phyloP scores from a whole-genome alignment of 2,329 filamentous ascomycete species.

The Diplodia corticola region DNA sequence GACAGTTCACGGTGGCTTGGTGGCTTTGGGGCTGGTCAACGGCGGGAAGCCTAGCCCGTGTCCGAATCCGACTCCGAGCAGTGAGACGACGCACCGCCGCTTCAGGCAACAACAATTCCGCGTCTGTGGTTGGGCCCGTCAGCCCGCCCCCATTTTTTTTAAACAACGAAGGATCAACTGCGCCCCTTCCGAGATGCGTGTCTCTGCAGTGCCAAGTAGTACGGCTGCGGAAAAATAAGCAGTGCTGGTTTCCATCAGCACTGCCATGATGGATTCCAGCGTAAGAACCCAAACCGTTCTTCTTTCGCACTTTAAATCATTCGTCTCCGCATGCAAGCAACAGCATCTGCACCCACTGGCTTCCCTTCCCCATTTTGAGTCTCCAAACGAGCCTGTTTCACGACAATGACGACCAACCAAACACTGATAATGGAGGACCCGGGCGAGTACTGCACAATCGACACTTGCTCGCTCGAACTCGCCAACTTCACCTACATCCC shows the following conservation, averaged over 20 bases:
- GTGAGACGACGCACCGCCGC: not conserved
- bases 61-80: conserved; percentile 4
- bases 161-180: not conserved
- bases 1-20: not conserved
- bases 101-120: not conserved
- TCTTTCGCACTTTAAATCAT: not conserved
- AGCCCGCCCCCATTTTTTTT: too few species aligned
- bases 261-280: not conserved
- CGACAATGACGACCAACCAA: not conserved
- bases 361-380: too few species aligned
- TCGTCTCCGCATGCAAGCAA: not conserved
- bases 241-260: not conserved
- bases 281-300: not conserved
- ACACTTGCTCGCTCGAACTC: conserved; percentile 48
- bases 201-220: not conserved
- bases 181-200: not conserved
- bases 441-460: conserved; percentile 28
- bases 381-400: too few species aligned
- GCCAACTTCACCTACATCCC: conserved; percentile 59
- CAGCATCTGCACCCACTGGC: not conserved
- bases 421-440: not conserved
- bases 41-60: not conserved
- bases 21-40: not conserved
- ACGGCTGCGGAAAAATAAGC: not conserved
- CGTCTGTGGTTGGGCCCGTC: not conserved